Percentiles rank a stretch among this genome's conserved stretches.
Evolutionary conservation across 305 asterid species (phyloP).

Genomic region (Fraxinus angustifolia): DNA sequence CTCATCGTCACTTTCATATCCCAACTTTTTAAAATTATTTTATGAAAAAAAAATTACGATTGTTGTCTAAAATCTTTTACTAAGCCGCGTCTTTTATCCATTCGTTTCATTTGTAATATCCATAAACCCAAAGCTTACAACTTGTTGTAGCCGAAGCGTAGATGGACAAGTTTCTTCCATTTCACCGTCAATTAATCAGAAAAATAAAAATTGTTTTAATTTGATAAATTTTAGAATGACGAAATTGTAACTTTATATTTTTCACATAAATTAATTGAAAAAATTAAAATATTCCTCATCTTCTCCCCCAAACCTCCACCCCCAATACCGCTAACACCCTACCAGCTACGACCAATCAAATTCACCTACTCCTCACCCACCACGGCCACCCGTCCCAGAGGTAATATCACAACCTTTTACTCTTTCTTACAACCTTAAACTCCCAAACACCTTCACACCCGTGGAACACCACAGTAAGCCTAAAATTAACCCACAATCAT

Average conservation of each 20-base stretch:
- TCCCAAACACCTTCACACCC: conserved; percentile 5
- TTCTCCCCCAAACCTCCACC: background rate
- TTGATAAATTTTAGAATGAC: background rate
- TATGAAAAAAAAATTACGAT: background rate
- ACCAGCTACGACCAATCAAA: too few species aligned
- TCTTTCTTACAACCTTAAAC: conserved; percentile 18
- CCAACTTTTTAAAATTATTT: background rate
- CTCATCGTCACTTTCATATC: background rate
- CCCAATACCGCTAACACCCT: background rate
- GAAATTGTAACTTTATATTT: background rate
- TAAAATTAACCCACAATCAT: conserved; percentile 7
- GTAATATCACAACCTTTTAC: background rate
- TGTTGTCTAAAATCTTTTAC: background rate
- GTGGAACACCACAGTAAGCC: conserved; percentile 24
- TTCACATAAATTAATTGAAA: background rate
- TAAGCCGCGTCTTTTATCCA: background rate
- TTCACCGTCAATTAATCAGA: too few species aligned
- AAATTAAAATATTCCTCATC: too few species aligned
- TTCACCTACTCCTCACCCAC: too few species aligned
- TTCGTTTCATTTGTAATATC: background rate
- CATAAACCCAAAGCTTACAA: background rate
- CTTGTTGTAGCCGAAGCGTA: background rate
- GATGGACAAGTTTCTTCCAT: background rate
- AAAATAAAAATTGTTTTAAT: too few species aligned
- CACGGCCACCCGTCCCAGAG: too few species aligned